Evolutionary conservation across 1,284 basidiomycete species (phyloP).

Genomic region (Rhodotorula sp.): DNA sequence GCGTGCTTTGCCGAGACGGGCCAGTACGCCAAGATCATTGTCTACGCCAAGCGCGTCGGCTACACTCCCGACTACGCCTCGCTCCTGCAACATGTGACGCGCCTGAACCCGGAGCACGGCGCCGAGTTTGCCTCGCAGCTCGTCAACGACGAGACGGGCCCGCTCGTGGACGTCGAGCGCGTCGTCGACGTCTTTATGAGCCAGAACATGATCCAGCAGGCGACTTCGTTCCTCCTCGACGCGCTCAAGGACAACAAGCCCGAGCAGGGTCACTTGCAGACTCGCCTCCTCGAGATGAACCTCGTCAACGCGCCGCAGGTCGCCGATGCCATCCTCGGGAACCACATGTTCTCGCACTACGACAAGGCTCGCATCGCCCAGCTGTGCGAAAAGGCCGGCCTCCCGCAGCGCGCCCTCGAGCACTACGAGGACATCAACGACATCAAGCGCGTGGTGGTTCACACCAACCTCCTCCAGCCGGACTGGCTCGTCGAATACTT

Average conservation of each 20-base stretch:
- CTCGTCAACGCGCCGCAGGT: constrained; percentile 96
- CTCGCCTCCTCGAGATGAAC: constrained; percentile 97
- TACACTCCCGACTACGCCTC: constrained; percentile 92
- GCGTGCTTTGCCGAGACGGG: constrained; percentile 99
- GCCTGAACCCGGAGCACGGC: constrained; percentile 95
- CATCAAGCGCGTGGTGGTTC: constrained; percentile 97
- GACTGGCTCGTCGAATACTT: constrained; percentile 99
- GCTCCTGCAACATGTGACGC: constrained; percentile 95
- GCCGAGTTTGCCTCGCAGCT: constrained; percentile 96
- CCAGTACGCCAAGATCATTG: constrained; percentile 96
- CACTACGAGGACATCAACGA: constrained; percentile 97
- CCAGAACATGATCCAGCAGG: constrained; percentile 99
- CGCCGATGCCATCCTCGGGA: constrained; percentile 97
- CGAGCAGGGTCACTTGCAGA: constrained; percentile 95
- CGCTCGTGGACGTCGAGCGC: constrained; percentile 89
- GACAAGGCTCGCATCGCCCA: constrained; percentile 96
- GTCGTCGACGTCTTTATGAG: constrained; percentile 99
- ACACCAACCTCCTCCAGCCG: constrained; percentile 79
- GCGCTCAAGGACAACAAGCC: constrained; percentile 99
- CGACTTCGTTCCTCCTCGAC: constrained; percentile 95
- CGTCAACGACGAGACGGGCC: constrained; percentile 87
- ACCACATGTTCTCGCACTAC: constrained; percentile 98
- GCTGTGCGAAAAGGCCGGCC: constrained; percentile 95
- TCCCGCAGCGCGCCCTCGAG: constrained; percentile 88
- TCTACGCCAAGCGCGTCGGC: constrained; percentile 97